Evolutionary conservation across 2,329 filamentous ascomycete species (phyloP).

Genomic region (Incumbomyces lentus): DNA sequence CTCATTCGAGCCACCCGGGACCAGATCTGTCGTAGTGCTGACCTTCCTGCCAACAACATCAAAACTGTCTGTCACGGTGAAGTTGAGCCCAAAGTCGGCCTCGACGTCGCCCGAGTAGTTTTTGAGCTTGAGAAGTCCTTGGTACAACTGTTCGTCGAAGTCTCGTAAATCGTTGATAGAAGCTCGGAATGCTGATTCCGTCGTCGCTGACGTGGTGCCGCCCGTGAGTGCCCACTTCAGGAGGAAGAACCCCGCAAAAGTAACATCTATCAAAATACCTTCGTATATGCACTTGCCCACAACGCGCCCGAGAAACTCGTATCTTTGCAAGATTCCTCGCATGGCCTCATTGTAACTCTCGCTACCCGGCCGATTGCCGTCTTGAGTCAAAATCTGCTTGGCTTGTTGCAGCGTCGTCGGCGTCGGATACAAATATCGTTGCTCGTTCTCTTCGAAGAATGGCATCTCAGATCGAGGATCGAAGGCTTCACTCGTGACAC

Average conservation of each 20-base stretch:
- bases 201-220: constrained; percentile 50
- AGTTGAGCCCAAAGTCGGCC: constrained; percentile 66
- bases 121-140: constrained; percentile 54
- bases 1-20: constrained; percentile 63
- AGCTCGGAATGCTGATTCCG: constrained; percentile 68
- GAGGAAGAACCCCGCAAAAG: constrained; percentile 90
- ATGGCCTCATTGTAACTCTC: constrained; percentile 49
- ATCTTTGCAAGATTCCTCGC: constrained; percentile 56
- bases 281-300: constrained; percentile 97
- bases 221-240: constrained; percentile 84
- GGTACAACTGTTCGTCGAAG: constrained; percentile 81
- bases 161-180: constrained; percentile 90
- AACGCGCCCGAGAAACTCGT: constrained; percentile 84
- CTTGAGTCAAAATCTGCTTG: constrained; percentile 41
- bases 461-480: constrained; percentile 42
- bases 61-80: constrained; percentile 70
- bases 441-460: constrained; percentile 73
- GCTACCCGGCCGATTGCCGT: constrained; percentile 43
- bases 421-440: constrained; percentile 82
- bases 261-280: constrained; percentile 84
- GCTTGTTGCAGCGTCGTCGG: constrained; percentile 64
- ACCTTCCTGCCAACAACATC: constrained; percentile 29
- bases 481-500: constrained; percentile 78
- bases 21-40: constrained; percentile 64
- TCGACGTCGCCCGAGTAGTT: constrained; percentile 51